These are phyloP conservation scores for Populus nigra DNA, from an alignment of 345 rosid genomes.

Conservation along the genomic window DNA sequence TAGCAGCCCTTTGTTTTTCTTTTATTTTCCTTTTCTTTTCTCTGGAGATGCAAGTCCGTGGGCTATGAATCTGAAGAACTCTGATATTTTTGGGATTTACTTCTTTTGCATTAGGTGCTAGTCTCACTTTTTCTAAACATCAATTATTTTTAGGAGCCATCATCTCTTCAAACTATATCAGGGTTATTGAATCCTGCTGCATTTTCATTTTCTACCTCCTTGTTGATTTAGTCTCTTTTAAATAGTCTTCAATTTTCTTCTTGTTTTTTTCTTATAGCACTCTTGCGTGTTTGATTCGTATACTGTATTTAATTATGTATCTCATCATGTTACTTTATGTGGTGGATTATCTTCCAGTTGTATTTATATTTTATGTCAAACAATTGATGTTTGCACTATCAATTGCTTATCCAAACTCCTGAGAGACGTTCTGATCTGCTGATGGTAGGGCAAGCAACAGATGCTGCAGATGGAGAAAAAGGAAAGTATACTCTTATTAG, in stretches of 20 bases:
- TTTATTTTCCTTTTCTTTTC: too few relatives aligned
- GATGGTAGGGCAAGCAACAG: constrained; percentile 41
- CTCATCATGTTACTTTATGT: background rate
- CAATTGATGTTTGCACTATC: background rate
- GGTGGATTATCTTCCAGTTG: background rate
- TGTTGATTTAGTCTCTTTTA: background rate
- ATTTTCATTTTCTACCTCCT: background rate
- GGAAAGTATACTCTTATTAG: constrained; percentile 65
- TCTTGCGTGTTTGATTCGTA: background rate
- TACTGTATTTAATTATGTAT: background rate
- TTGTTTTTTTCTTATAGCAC: background rate
- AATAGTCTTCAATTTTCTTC: background rate
- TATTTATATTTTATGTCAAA: background rate
- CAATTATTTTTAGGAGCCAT: background rate
- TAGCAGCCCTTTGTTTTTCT: background rate
- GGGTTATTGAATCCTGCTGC: background rate
- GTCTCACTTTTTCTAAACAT: background rate
- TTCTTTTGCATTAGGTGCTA: background rate
- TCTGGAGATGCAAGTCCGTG: background rate
- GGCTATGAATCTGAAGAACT: background rate
- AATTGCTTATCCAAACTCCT: constrained; percentile 13
- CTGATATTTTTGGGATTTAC: background rate
- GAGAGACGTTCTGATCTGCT: constrained; percentile 17
- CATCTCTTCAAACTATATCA: background rate
- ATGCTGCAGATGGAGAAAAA: constrained; percentile 44